Conservation (phyloP, 1,284 basidiomycete genomes). For the Meripilus lineatus region DNA sequence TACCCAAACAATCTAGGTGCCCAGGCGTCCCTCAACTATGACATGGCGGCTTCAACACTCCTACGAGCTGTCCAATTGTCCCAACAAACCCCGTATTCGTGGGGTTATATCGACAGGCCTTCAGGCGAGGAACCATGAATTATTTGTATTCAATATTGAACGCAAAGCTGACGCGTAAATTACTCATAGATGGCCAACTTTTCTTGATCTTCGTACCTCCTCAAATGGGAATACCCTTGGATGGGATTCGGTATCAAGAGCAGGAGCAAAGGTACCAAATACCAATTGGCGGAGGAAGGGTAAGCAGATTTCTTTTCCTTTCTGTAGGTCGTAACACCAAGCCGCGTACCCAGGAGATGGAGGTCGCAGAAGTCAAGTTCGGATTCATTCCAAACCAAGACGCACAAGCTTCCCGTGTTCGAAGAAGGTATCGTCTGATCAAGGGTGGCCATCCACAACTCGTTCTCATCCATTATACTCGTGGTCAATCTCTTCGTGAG, state of each 20-base stretch:
- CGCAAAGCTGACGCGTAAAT: not conserved
- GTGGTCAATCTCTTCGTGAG: conserved; percentile 57
- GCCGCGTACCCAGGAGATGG: conserved; percentile 51
- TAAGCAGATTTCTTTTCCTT: conserved; percentile 29
- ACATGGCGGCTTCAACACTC: conserved; percentile 57
- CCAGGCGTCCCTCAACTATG: conserved; percentile 50
- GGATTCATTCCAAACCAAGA: conserved; percentile 71
- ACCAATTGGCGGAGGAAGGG: conserved; percentile 42
- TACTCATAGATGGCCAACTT: conserved; percentile 48
- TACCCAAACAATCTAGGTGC: conserved; percentile 59
- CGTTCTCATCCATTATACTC: conserved; percentile 66
- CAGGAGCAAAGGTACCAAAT: conserved; percentile 56
- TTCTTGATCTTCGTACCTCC: conserved; percentile 56
- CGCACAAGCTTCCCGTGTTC: conserved; percentile 52
- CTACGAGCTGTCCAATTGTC: conserved; percentile 51
- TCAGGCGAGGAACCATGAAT: conserved; percentile 38
- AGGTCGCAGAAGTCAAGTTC: conserved; percentile 63
- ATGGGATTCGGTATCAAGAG: conserved; percentile 70
- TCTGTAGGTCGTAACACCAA: not conserved
- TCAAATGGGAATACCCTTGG: conserved; percentile 54
- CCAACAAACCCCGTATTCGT: conserved; percentile 53
- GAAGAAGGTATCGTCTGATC: conserved; percentile 62
- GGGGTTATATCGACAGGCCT: conserved; percentile 72
- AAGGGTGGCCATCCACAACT: conserved; percentile 69
- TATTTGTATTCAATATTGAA: not conserved